Percentiles rank a stretch among this genome's conserved stretches.
Evolutionary conservation across 2,329 filamentous ascomycete species (phyloP).

Genomic region (Paracorniculantispora psalliotae): DNA sequence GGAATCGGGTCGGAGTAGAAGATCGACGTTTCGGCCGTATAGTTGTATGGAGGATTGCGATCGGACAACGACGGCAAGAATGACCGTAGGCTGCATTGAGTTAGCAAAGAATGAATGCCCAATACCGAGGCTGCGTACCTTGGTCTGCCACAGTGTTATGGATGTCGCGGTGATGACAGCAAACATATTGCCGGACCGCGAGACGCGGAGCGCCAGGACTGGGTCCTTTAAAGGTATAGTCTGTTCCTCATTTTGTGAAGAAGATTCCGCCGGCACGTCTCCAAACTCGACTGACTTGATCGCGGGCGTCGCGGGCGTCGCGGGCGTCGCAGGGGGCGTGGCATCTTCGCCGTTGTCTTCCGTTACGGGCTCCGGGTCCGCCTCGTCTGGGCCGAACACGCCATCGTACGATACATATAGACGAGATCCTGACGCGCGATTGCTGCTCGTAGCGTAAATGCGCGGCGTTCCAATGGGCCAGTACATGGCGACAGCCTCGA

Average conservation of each 20-base stretch:
- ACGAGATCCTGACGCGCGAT: slow-evolving; percentile 46
- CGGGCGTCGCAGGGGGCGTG: slow-evolving; percentile 39
- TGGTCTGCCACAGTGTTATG: slow-evolving; percentile 94
- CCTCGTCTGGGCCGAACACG: slow-evolving; percentile 33
- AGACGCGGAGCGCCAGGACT: slow-evolving; percentile 70
- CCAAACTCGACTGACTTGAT: slow-evolving; percentile 55
- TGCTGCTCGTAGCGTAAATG: slow-evolving; percentile 74
- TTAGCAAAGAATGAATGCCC: slow-evolving; percentile 14
- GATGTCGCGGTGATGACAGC: slow-evolving; percentile 80
- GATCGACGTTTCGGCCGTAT: slow-evolving; percentile 79
- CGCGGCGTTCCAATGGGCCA: slow-evolving; percentile 83
- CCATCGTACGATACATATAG: slow-evolving; percentile 58
- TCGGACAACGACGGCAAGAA: slow-evolving; percentile 79
- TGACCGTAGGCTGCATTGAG: slow-evolving; percentile 67
- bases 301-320: slow-evolving; percentile 49
- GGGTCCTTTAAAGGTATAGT: slow-evolving; percentile 51
- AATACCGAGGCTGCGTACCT: slow-evolving; percentile 50
- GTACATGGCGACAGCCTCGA: slow-evolving; percentile 60
- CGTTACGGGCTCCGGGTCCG: slow-evolving; percentile 25
- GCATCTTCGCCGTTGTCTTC: slow-evolving; percentile 10
- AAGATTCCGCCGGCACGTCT: slow-evolving; percentile 28
- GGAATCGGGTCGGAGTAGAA: slow-evolving; percentile 85
- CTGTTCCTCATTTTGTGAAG: slow-evolving; percentile 23
- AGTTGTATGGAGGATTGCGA: slow-evolving; percentile 73
- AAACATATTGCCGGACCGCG: slow-evolving; percentile 76